A percentile compares a stretch with the other conserved stretches of the same genome.
These are phyloP conservation scores for Cyberlindnera nakhonratchasimensis DNA, from an alignment of 805 yeast genomes.

Conservation along the genomic window DNA sequence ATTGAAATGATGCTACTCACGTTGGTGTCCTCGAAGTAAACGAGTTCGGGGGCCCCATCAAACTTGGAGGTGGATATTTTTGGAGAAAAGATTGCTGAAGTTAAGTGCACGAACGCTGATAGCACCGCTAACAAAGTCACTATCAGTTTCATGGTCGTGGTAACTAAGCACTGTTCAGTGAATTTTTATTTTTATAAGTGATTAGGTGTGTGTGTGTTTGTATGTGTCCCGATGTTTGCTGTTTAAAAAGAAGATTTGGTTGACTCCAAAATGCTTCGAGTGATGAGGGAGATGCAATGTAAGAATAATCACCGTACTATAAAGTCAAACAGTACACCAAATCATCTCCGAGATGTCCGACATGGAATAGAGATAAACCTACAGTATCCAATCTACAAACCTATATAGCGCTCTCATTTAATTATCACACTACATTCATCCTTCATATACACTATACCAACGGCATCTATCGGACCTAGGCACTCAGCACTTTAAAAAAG, in stretches of 20 bases:
- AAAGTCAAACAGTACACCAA: too few species aligned
- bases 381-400: too few species aligned
- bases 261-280: too few species aligned
- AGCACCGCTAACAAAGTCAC: constrained; percentile 11
- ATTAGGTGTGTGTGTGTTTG: too few species aligned
- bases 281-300: too few species aligned
- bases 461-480: constrained; percentile 2
- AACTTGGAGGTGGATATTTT: constrained; percentile 19
- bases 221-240: not conserved
- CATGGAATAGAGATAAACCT: too few species aligned
- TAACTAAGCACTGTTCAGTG: not conserved
- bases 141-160: constrained; percentile 5
- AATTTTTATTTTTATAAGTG: too few species aligned
- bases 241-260: too few species aligned
- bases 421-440: too few species aligned
- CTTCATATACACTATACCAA: too few species aligned
- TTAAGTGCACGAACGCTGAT: constrained; percentile 10
- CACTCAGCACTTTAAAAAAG: not conserved
- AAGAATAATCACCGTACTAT: not conserved
- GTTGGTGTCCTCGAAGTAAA: constrained; percentile 32
- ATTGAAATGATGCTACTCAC: constrained; percentile 17
- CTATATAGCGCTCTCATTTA: too few species aligned
- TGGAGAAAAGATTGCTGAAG: constrained; percentile 28
- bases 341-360: too few species aligned
- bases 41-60: constrained; percentile 27